phyloP scores from a whole-genome alignment of 2,329 filamentous ascomycete species.

The Botryosphaeria dothidea region DNA sequence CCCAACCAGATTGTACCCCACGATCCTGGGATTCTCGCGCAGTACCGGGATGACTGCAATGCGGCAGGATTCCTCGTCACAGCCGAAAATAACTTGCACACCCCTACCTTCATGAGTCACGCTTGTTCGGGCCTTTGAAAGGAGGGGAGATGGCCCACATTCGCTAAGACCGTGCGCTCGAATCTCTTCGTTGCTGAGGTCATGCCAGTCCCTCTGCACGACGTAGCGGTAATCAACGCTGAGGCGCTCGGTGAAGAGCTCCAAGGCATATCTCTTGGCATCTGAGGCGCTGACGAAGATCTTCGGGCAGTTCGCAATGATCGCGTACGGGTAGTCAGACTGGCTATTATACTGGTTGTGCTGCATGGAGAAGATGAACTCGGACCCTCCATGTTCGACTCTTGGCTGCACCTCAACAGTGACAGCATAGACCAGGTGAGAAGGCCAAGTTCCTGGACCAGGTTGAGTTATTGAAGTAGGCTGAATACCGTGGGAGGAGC shows the following conservation, averaged over 20 bases:
- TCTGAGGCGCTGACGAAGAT: neutral
- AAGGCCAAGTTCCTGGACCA: too few relatives aligned
- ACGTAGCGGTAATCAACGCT: neutral
- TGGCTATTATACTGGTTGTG: neutral
- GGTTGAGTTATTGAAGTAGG: neutral
- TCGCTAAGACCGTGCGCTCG: neutral
- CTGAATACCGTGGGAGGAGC: neutral
- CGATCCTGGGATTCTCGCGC: neutral
- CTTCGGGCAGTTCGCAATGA: neutral
- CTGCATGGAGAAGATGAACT: neutral
- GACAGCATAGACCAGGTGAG: neutral
- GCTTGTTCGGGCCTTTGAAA: neutral
- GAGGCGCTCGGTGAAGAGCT: neutral
- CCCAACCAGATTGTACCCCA: neutral
- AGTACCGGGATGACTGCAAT: neutral
- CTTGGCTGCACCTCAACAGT: neutral
- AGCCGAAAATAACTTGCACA: neutral
- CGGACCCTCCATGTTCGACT: neutral
- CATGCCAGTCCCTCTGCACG: neutral
- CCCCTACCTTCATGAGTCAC: neutral
- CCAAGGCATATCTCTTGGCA: neutral
- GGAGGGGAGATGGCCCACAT: neutral
- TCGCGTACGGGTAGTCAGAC: neutral
- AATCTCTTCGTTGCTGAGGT: neutral
- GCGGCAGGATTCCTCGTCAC: constrained; percentile 7